These are phyloP conservation scores for Penicillium sp. DNA, from an alignment of 2,329 filamentous ascomycete species.

Conservation along the genomic window DNA sequence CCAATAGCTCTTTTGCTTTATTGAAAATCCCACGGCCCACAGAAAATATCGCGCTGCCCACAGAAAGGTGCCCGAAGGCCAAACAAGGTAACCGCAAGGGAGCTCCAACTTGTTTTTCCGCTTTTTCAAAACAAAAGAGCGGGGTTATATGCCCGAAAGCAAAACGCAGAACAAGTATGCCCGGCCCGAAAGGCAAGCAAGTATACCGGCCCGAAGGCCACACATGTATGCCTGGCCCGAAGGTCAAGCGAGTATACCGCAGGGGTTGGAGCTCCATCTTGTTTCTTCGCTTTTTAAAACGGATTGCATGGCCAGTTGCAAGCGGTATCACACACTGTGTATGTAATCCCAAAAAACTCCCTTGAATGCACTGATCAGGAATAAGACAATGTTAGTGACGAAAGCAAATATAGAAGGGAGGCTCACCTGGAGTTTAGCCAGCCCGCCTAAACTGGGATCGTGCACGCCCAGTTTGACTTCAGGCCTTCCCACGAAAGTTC, in stretches of 20 bases:
- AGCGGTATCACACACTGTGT: neutral
- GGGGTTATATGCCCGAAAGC: neutral
- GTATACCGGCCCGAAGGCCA: no score
- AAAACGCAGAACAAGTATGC: no score
- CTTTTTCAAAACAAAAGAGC: neutral
- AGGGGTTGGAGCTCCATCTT: neutral
- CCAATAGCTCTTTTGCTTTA: neutral
- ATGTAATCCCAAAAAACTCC: neutral
- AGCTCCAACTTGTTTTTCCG: neutral
- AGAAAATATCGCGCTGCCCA: neutral
- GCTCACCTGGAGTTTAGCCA: neutral
- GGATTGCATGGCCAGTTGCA: neutral
- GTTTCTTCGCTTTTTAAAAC: neutral
- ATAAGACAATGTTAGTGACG: neutral
- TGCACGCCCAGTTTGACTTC: neutral
- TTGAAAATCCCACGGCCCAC: neutral
- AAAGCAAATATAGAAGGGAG: no score
- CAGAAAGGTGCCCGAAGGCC: neutral
- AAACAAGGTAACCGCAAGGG: neutral
- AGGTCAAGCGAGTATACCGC: neutral
- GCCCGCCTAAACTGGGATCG: neutral
- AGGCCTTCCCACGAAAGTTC: neutral
- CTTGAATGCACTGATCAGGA: neutral
- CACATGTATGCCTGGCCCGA: no score
- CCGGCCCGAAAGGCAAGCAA: no score